Conservation (phyloP, 208 protist species). For the Acanthamoeba triangularis region DNA sequence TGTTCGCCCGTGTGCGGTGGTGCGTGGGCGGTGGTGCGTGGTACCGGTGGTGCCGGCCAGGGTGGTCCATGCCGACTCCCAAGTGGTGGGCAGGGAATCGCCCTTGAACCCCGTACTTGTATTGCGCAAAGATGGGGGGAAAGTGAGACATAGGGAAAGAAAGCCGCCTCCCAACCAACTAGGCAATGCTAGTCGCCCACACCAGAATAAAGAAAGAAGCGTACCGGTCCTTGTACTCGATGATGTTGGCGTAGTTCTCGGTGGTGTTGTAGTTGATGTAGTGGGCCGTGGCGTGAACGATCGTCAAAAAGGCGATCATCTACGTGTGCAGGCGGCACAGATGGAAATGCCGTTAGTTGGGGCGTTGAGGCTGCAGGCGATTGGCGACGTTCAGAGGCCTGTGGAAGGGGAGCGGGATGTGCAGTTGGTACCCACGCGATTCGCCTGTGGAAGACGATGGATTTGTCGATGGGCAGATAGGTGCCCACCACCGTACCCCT, state of each 20-base stretch:
- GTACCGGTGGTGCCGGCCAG: slow-evolving; percentile 75
- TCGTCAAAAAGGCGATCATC: slow-evolving; percentile 43
- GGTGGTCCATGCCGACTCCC: slow-evolving; percentile 67
- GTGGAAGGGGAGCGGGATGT: neutral
- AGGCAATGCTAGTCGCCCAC: too few relatives aligned
- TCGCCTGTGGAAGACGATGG: slow-evolving; percentile 89
- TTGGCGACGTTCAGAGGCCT: neutral
- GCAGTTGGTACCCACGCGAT: slow-evolving; percentile 82
- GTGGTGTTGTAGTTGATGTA: slow-evolving; percentile 83
- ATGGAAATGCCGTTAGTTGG: slow-evolving; percentile 30
- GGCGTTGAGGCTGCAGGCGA: too few relatives aligned
- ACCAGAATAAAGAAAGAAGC: neutral
- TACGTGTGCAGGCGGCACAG: slow-evolving; percentile 75
- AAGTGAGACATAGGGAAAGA: neutral
- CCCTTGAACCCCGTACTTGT: neutral
- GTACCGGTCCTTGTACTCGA: neutral
- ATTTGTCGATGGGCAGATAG: slow-evolving; percentile 89
- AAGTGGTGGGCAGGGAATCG: slow-evolving; percentile 46
- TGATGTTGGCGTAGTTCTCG: slow-evolving; percentile 10
- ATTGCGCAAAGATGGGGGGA: neutral
- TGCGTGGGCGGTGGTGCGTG: neutral
- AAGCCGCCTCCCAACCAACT: neutral
- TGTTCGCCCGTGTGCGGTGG: neutral
- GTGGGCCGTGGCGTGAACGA: slow-evolving; percentile 79
- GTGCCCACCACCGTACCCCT: slow-evolving; percentile 83